These are phyloP conservation scores for Aquilaria sinensis DNA, from an alignment of 345 rosid species.

Conservation along the genomic window DNA sequence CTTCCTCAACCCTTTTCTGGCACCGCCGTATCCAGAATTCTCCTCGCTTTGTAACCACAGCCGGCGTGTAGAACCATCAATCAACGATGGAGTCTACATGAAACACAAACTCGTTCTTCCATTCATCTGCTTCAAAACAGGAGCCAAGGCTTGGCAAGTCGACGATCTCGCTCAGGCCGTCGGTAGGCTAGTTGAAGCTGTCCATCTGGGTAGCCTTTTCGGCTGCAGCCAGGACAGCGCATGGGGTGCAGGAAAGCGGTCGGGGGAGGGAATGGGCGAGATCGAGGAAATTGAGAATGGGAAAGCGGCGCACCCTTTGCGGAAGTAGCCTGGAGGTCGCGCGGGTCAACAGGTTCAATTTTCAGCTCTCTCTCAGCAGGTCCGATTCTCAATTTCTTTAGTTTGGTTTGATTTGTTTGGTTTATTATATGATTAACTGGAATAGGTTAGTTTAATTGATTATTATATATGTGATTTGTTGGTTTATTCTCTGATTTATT, in stretches of 20 bases:
- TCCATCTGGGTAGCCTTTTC: slow-evolving; percentile 79
- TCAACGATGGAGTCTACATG: slow-evolving; percentile 30
- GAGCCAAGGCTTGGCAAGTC: slow-evolving; percentile 67
- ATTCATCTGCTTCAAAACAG: slow-evolving; percentile 30
- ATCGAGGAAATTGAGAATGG: slow-evolving; percentile 84
- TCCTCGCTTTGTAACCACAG: slow-evolving; percentile 41
- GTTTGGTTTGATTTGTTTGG: too few species aligned
- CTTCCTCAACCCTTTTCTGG: too few species aligned
- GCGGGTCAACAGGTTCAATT: slow-evolving; percentile 60
- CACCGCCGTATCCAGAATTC: slow-evolving; percentile 19
- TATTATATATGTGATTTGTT: too few species aligned
- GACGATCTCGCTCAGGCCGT: slow-evolving; percentile 70
- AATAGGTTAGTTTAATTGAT: too few species aligned
- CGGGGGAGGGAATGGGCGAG: slow-evolving; percentile 65
- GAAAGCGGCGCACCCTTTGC: slow-evolving; percentile 57
- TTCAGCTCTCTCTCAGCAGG: too few species aligned
- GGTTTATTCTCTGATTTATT: too few species aligned
- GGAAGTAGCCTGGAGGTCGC: slow-evolving; percentile 82
- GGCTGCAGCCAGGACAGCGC: slow-evolving; percentile 91
- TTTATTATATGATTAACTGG: too few species aligned
- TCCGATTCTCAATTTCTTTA: too few species aligned
- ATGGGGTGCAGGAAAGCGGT: slow-evolving; percentile 63
- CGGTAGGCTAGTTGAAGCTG: slow-evolving; percentile 25
- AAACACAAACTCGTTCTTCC: slow-evolving; percentile 41
- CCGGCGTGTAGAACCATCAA: slow-evolving; percentile 31